phyloP scores from a whole-genome alignment of 176 grass and related monocot species.

The Oryza officinalis region DNA sequence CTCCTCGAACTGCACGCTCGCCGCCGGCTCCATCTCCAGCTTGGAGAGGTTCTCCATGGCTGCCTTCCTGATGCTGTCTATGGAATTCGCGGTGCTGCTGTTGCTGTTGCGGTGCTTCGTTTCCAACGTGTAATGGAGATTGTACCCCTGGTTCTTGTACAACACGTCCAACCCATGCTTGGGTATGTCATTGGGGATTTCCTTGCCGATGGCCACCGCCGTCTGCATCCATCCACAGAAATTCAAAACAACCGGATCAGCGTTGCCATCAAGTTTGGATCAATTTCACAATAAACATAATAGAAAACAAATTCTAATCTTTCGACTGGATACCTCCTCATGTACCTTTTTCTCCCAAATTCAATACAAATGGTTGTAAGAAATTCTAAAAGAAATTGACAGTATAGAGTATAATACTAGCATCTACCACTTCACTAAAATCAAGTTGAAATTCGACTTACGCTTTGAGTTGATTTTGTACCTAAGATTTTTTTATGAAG shows the following conservation, averaged over 20 bases:
- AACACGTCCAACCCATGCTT: not conserved
- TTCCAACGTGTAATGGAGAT: conserved; percentile 25
- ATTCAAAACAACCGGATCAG: not conserved
- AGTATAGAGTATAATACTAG: no score
- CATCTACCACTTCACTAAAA: no score
- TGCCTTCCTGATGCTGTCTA: not conserved
- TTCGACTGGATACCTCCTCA: no score
- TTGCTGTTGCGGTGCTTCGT: conserved; percentile 9
- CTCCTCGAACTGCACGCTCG: conserved; percentile 27
- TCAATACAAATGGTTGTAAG: no score
- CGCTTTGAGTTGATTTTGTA: no score
- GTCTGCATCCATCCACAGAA: not conserved
- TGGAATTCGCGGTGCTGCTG: not conserved
- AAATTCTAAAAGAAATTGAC: no score
- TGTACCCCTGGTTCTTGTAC: conserved; percentile 14
- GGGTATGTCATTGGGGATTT: conserved; percentile 47
- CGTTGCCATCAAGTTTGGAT: not conserved
- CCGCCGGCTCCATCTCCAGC: conserved; percentile 19
- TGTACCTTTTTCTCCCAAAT: no score
- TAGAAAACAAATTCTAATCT: no score
- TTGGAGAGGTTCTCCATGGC: conserved; percentile 32
- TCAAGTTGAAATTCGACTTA: no score
- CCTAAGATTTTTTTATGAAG: no score
- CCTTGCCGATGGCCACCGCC: conserved; percentile 36
- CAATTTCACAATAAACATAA: no score